A percentile compares a stretch with the other conserved stretches of the same genome.
Conservation (phyloP, 352 stramenopile genomes). For the Blastocystis sp. region DNA sequence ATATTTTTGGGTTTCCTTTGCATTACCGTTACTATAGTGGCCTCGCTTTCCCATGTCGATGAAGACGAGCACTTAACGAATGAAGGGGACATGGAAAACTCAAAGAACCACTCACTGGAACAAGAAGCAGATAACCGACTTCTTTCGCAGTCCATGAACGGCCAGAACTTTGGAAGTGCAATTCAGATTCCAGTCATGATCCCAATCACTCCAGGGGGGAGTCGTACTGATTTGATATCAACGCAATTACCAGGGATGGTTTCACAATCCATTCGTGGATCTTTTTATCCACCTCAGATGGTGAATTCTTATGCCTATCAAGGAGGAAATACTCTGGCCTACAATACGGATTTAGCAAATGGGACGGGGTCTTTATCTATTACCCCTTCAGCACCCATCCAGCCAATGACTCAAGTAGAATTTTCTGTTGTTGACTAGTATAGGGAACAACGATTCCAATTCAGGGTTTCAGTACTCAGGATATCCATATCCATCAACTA, state of each 20-base stretch:
- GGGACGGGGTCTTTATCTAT: constrained; percentile 11
- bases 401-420: constrained; percentile 19
- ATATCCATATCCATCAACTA: constrained; percentile 22
- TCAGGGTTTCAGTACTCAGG: not conserved
- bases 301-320: constrained; percentile 14
- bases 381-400: not conserved
- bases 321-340: not conserved
- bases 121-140: constrained; percentile 1
- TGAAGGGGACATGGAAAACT: not conserved
- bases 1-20: not conserved
- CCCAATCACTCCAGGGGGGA: not conserved
- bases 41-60: not conserved
- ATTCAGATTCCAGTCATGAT: constrained; percentile 37
- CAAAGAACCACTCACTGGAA: not conserved
- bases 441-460: not conserved
- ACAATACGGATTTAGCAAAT: not conserved
- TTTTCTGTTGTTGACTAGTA: not conserved
- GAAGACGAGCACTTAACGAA: not conserved
- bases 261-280: not conserved
- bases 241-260: constrained; percentile 26
- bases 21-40: constrained; percentile 1
- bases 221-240: constrained; percentile 19
- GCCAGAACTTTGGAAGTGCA: constrained; percentile 12
- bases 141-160: not conserved
- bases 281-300: constrained; percentile 25